Conservation (phyloP, 1,284 basidiomycete genomes). For the Bjerkandera adusta region DNA sequence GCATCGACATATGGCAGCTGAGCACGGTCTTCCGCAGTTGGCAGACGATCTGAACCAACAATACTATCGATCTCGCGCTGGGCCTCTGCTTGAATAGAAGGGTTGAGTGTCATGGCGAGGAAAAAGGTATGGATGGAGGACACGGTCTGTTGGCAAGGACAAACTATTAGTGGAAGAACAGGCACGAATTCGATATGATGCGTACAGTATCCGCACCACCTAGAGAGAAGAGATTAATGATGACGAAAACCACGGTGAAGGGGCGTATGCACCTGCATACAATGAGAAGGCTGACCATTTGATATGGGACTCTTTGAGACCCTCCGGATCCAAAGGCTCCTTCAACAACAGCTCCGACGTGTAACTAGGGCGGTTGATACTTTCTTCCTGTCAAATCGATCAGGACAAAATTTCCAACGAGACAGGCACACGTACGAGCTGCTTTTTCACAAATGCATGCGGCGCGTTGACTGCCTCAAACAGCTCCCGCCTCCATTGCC, state of each 20-base stretch:
- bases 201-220: slow-evolving; percentile 30
- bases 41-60: slow-evolving; percentile 29
- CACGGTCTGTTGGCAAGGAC: slow-evolving; percentile 23
- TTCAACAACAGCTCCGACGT: slow-evolving; percentile 5
- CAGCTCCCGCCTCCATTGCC: neutral
- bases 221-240: slow-evolving; percentile 5
- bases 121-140: slow-evolving; percentile 28
- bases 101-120: slow-evolving; percentile 31
- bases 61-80: slow-evolving; percentile 32
- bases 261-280: neutral
- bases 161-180: neutral
- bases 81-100: slow-evolving; percentile 31
- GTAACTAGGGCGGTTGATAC: slow-evolving; percentile 1
- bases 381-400: slow-evolving; percentile 3
- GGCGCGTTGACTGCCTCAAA: neutral
- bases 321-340: slow-evolving; percentile 2
- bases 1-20: slow-evolving; percentile 33
- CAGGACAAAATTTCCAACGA: neutral
- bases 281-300: slow-evolving; percentile 11
- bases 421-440: neutral
- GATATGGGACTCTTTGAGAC: slow-evolving; percentile 9
- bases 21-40: slow-evolving; percentile 28
- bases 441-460: neutral
- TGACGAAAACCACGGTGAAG: slow-evolving; percentile 1
- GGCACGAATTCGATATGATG: neutral